Conservation (phyloP, 192 early-diverging fungal genomes). For the Backusella luteola region DNA sequence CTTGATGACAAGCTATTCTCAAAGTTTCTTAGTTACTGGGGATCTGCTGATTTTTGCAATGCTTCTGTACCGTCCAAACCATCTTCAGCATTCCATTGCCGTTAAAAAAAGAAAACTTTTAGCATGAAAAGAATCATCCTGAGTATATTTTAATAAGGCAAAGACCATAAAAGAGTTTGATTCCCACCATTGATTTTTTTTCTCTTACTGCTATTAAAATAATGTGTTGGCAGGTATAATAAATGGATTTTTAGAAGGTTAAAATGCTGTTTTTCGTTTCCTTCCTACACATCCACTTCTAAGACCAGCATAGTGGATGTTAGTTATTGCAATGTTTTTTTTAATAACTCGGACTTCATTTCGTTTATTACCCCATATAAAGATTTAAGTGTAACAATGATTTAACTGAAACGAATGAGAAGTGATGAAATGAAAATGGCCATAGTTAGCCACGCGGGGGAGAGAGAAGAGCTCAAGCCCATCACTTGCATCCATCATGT, state of each 20-base stretch:
- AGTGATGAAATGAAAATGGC: not conserved
- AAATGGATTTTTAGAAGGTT: no score
- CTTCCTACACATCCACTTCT: no score
- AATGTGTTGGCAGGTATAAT: no score
- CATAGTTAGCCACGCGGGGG: not conserved
- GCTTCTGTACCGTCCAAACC: not conserved
- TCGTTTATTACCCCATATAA: not conserved
- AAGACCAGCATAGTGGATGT: not conserved
- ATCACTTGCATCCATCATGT: not conserved
- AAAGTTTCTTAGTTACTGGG: slow-evolving; percentile 9
- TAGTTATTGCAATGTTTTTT: not conserved
- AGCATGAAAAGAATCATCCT: no score
- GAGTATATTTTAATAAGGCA: no score
- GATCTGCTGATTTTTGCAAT: slow-evolving; percentile 6
- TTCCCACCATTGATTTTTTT: no score
- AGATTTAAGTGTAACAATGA: not conserved
- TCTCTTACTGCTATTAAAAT: no score
- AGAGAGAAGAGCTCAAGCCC: not conserved
- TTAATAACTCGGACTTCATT: not conserved
- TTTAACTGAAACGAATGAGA: not conserved
- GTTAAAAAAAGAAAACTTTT: no score
- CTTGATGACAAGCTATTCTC: not conserved
- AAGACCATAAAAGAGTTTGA: no score
- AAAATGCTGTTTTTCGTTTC: no score
- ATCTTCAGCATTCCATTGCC: no score